phyloP scores from a whole-genome alignment of 805 yeast species.

The Metschnikowia koreensis region DNA sequence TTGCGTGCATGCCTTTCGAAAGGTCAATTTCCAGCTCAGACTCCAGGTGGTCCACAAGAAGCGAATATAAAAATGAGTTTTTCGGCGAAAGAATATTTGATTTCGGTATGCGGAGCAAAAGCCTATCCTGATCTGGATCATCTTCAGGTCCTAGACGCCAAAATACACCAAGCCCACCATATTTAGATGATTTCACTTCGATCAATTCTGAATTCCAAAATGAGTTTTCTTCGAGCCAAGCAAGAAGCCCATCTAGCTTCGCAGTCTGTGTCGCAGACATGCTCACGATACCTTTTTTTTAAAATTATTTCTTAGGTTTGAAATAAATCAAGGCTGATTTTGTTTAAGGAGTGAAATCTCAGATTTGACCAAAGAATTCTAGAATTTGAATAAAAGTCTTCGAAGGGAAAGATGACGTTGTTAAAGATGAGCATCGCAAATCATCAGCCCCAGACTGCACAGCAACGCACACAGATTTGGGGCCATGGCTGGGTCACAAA shows the following conservation, averaged over 20 bases:
- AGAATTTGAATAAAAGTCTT: not conserved
- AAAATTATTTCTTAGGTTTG: too few relatives aligned
- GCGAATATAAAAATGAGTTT: slow-evolving; percentile 62
- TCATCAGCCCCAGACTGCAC: slow-evolving; percentile 2
- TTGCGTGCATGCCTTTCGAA: slow-evolving; percentile 55
- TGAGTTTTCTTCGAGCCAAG: slow-evolving; percentile 60
- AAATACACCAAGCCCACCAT: slow-evolving; percentile 77
- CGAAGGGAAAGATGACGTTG: not conserved
- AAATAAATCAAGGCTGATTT: too few relatives aligned
- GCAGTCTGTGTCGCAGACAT: slow-evolving; percentile 22
- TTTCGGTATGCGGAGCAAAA: slow-evolving; percentile 62
- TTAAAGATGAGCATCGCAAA: slow-evolving; percentile 17
- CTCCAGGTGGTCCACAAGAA: slow-evolving; percentile 53
- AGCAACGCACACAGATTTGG: not conserved
- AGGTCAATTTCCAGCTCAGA: slow-evolving; percentile 32
- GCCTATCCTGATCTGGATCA: slow-evolving; percentile 26
- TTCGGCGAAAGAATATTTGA: slow-evolving; percentile 54
- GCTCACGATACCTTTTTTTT: too few relatives aligned
- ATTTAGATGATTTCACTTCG: slow-evolving; percentile 40
- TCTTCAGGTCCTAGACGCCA: slow-evolving; percentile 32
- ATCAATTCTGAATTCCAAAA: slow-evolving; percentile 52
- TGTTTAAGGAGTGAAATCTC: too few relatives aligned
- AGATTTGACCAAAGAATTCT: not conserved
- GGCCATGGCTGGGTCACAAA: not conserved
- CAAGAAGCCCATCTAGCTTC: slow-evolving; percentile 27